These are phyloP conservation scores for Lecanicillium sp. DNA, from an alignment of 2,329 filamentous ascomycete genomes.

Conservation along the genomic window DNA sequence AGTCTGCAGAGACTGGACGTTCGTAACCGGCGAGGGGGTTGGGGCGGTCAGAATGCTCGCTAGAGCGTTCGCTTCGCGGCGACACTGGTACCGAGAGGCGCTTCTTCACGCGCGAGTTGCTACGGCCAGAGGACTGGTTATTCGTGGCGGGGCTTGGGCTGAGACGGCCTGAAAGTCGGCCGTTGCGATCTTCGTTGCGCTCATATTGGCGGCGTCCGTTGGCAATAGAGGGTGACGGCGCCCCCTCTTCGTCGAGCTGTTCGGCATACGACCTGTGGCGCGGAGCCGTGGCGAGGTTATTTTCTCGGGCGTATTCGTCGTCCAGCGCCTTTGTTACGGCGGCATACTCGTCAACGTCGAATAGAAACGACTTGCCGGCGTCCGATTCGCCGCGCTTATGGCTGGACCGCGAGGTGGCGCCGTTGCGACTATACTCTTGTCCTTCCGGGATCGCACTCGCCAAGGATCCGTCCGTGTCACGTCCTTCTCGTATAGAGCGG, in stretches of 20 bases:
- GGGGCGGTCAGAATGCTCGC: constrained; percentile 17
- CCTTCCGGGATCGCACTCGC: constrained; percentile 35
- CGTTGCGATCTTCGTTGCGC: constrained; percentile 36
- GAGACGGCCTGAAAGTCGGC: constrained; percentile 38
- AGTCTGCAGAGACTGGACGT: constrained; percentile 71
- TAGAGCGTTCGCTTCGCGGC: constrained; percentile 27
- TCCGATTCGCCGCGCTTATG: constrained; percentile 10
- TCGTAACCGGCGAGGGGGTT: constrained; percentile 50
- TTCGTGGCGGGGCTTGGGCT: constrained; percentile 33
- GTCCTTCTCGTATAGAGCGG: constrained; percentile 37
- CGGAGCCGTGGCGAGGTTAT: constrained; percentile 15
- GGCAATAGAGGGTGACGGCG: constrained; percentile 60
- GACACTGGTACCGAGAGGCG: constrained; percentile 43
- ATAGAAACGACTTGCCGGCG: constrained; percentile 6
- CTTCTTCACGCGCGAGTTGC: constrained; percentile 52
- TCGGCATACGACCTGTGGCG: constrained; percentile 3
- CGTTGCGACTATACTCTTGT: constrained; percentile 21
- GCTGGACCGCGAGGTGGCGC: neutral
- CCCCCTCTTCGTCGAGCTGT: constrained; percentile 47
- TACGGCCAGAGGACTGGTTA: constrained; percentile 40
- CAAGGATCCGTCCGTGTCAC: constrained; percentile 21
- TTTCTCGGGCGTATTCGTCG: constrained; percentile 21
- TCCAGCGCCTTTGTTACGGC: constrained; percentile 15
- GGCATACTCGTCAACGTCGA: constrained; percentile 9
- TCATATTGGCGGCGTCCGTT: constrained; percentile 48